Percentiles rank a stretch among this genome's conserved stretches.
phyloP scores from a whole-genome alignment of 176 grass and related monocot genomes.

The Eragrostis curvula region DNA sequence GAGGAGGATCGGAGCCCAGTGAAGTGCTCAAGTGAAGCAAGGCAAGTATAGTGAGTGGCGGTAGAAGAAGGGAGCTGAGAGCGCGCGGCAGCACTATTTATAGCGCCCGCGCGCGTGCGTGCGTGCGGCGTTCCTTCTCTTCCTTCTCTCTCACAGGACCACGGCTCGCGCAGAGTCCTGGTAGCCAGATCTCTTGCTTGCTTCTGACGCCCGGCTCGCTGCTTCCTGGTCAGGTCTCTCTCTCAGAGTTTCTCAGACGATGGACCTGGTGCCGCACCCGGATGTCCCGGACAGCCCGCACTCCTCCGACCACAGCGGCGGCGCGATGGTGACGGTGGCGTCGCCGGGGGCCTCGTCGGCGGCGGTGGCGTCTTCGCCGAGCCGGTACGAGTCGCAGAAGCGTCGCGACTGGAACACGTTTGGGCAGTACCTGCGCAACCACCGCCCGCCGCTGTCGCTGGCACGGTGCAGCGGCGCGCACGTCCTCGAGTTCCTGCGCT shows the following conservation, averaged over 20 bases:
- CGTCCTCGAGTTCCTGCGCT: slow-evolving; percentile 91
- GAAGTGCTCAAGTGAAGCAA: slow-evolving; percentile 1
- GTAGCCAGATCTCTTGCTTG: slow-evolving; percentile 55
- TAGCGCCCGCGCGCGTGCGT: not conserved
- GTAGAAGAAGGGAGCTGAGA: not conserved
- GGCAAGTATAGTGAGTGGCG: not conserved
- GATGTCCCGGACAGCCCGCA: slow-evolving; percentile 74
- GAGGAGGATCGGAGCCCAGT: slow-evolving; percentile 9
- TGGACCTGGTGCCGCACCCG: slow-evolving; percentile 72
- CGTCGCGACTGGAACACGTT: slow-evolving; percentile 84
- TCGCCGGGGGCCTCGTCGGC: not conserved
- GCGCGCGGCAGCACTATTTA: slow-evolving; percentile 40
- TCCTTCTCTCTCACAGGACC: slow-evolving; percentile 52
- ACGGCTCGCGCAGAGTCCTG: slow-evolving; percentile 37
- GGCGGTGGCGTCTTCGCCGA: slow-evolving; percentile 46
- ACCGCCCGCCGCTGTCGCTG: slow-evolving; percentile 79
- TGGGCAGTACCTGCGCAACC: slow-evolving; percentile 93
- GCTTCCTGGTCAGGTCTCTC: not conserved
- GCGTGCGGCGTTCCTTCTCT: not conserved
- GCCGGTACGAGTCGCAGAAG: slow-evolving; percentile 47
- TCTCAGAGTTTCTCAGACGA: slow-evolving; percentile 33
- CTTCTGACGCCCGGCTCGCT: not conserved
- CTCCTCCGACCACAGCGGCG: slow-evolving; percentile 59
- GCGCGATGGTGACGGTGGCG: not conserved
- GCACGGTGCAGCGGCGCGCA: slow-evolving; percentile 91